Conservation (phyloP, 805 yeast genomes). For the Wickerhamomyces chaumierensis region DNA sequence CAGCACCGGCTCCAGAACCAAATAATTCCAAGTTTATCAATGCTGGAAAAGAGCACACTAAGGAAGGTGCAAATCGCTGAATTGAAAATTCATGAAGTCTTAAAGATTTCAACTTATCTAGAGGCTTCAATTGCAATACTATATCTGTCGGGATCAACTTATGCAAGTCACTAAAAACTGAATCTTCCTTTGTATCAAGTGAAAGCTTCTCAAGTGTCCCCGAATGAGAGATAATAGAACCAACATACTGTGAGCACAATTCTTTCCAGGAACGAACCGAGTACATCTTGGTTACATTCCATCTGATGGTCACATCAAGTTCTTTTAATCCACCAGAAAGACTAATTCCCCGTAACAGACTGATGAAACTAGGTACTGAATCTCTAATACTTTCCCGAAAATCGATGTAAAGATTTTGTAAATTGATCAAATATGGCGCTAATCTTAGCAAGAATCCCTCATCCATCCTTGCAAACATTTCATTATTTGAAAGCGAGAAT, state of each 20-base stretch:
- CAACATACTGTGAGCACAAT: constrained; percentile 11
- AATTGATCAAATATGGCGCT: constrained; percentile 11
- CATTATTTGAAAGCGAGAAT: constrained; percentile 5
- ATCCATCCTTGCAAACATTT: constrained; percentile 8
- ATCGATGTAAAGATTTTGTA: constrained; percentile 23
- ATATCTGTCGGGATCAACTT: constrained; percentile 18
- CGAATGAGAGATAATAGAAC: constrained; percentile 12
- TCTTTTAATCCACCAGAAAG: constrained; percentile 14
- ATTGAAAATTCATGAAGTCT: constrained; percentile 29
- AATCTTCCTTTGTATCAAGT: constrained; percentile 30
- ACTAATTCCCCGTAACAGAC: constrained; percentile 5
- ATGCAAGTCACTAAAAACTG: constrained; percentile 21
- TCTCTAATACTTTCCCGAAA: constrained; percentile 30
- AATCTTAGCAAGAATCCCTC: constrained; percentile 20
- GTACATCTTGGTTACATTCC: constrained; percentile 24
- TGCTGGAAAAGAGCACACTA: constrained; percentile 18
- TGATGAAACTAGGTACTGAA: constrained; percentile 26
- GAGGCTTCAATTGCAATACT: constrained; percentile 11
- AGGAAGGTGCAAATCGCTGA: constrained; percentile 17
- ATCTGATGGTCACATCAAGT: constrained; percentile 30
- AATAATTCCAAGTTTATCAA: constrained; percentile 30
- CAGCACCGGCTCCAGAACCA: constrained; percentile 40
- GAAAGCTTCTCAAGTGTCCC: constrained; percentile 23
- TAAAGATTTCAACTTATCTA: constrained; percentile 23
- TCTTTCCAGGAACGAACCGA: constrained; percentile 14